Evolutionary conservation across 306 rosid genomes (phyloP).

Genomic region (Lathyrus aphaca): DNA sequence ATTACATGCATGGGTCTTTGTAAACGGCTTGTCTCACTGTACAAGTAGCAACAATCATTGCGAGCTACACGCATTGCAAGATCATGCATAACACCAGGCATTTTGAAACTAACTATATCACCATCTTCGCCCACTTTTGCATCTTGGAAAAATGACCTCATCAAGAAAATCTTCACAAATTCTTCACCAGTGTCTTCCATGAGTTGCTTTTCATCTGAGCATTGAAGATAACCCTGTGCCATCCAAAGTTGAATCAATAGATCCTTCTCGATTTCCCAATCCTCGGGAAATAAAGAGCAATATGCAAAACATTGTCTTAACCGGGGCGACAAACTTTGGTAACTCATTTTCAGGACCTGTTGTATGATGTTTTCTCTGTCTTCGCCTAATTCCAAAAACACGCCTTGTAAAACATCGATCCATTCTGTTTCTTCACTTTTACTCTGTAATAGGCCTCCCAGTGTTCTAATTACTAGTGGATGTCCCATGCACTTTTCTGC

Average conservation of each 20-base stretch:
- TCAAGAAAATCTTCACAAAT: constrained; percentile 8
- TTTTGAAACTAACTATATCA: not conserved
- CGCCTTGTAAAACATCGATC: not conserved
- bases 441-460: constrained; percentile 18
- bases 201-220: not conserved
- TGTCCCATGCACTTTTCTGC: constrained; percentile 25
- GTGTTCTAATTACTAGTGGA: constrained; percentile 20
- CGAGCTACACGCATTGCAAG: not conserved
- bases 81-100: constrained; percentile 3
- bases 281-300: constrained; percentile 20
- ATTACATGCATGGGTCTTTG: not conserved
- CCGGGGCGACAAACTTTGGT: not conserved
- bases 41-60: not conserved
- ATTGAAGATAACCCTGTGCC: constrained; percentile 35
- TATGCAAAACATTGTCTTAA: constrained; percentile 27
- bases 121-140: not conserved
- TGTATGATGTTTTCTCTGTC: not conserved
- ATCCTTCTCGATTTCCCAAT: constrained; percentile 19
- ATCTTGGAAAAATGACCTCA: constrained; percentile 15
- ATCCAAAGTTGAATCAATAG: constrained; percentile 35
- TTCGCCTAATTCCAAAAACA: not conserved
- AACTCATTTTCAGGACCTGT: not conserved
- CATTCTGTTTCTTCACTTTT: constrained; percentile 15
- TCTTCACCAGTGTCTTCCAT: constrained; percentile 4
- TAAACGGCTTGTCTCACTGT: not conserved